These are phyloP conservation scores for Pseudogymnoascus sp. DNA, from an alignment of 2,329 filamentous ascomycete species.

Conservation along the genomic window DNA sequence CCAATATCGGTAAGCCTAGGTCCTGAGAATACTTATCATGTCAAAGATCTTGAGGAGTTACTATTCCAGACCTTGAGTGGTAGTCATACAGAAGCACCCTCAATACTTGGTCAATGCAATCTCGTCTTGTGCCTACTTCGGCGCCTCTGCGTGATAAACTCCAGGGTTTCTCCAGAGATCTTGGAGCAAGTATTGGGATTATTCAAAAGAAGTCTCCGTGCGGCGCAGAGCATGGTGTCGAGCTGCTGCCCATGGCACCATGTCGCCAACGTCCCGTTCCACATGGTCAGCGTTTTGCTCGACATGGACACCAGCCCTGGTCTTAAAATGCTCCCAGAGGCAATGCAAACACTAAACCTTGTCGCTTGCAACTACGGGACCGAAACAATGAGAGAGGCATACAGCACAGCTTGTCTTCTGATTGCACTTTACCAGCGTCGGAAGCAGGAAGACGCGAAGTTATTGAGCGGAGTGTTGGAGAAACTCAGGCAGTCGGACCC, in stretches of 20 bases:
- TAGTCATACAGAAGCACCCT: constrained; percentile 33
- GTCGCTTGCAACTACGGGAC: constrained; percentile 38
- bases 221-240: constrained; percentile 38
- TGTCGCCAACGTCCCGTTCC: constrained; percentile 51
- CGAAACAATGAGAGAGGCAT: constrained; percentile 41
- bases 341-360: constrained; percentile 39
- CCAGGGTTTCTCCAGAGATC: constrained; percentile 27
- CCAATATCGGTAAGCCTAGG: constrained; percentile 46
- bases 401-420: constrained; percentile 46
- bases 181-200: constrained; percentile 41
- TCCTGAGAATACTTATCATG: constrained; percentile 37
- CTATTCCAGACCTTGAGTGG: constrained; percentile 31
- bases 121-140: constrained; percentile 47
- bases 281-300: constrained; percentile 46
- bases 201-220: constrained; percentile 36
- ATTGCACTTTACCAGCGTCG: constrained; percentile 42
- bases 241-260: constrained; percentile 48
- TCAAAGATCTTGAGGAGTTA: constrained; percentile 21
- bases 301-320: constrained; percentile 45
- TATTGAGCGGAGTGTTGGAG: constrained; percentile 26
- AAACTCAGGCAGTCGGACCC: neutral
- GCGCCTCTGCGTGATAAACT: constrained; percentile 42
- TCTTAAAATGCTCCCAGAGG: constrained; percentile 39
- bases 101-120: constrained; percentile 45
- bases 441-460: constrained; percentile 37